Evolutionary conservation across 1,139 yeast genomes (phyloP).

Genomic region (Scheffersomyces cryptocercus): DNA sequence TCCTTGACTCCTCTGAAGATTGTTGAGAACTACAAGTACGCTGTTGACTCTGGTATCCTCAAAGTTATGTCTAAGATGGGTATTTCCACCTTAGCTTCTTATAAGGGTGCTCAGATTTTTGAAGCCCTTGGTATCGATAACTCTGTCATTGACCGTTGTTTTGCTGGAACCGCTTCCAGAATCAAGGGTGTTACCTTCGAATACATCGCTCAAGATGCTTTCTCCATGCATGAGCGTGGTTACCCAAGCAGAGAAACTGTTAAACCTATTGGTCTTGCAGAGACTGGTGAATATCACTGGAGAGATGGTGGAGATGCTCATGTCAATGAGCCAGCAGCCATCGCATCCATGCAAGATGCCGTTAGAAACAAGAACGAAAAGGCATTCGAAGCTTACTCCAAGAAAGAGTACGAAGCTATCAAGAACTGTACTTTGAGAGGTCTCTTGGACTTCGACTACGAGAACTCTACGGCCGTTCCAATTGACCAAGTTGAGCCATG

Average conservation of each 20-base stretch:
- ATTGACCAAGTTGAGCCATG: constrained; percentile 98
- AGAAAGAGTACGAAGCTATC: constrained; percentile 89
- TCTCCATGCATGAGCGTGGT: constrained; percentile 90
- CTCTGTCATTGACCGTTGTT: constrained; percentile 92
- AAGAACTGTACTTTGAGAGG: constrained; percentile 94
- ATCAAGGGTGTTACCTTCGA: constrained; percentile 95
- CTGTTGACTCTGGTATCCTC: constrained; percentile 86
- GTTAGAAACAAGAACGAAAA: constrained; percentile 93
- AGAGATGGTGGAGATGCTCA: constrained; percentile 98
- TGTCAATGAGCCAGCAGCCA: constrained; percentile 90
- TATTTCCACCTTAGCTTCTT: constrained; percentile 93
- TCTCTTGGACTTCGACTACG: constrained; percentile 83
- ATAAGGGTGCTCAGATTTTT: constrained; percentile 98
- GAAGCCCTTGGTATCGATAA: constrained; percentile 96
- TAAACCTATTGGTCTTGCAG: constrained; percentile 77
- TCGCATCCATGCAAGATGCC: constrained; percentile 95
- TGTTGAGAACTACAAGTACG: constrained; percentile 73
- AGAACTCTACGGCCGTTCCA: constrained; percentile 72
- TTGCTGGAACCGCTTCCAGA: constrained; percentile 96
- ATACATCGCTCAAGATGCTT: constrained; percentile 94
- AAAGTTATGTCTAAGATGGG: constrained; percentile 99
- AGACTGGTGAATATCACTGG: constrained; percentile 97
- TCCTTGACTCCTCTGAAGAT: constrained; percentile 58
- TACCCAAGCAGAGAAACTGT: constrained; percentile 76
- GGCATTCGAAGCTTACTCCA: constrained; percentile 88